Percentiles rank a stretch among this genome's conserved stretches.
Evolutionary conservation across 2,329 filamentous ascomycete genomes (phyloP).

Genomic region (Colletotrichum euphorbiae): DNA sequence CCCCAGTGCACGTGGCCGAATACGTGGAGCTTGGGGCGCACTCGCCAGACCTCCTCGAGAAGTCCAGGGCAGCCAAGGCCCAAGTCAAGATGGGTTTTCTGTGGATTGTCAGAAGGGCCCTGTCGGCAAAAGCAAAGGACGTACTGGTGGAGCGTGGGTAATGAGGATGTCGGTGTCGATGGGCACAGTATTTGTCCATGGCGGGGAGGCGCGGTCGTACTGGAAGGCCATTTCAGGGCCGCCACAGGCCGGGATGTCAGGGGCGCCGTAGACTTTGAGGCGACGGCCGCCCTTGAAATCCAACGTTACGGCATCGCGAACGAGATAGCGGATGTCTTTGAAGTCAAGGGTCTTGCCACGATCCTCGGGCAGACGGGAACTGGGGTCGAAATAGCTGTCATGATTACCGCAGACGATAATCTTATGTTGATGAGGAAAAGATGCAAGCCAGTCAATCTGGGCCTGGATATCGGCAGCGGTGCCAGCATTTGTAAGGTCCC

Average conservation of each 20-base stretch:
- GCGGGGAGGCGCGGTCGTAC: slow-evolving; percentile 73
- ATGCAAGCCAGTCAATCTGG: slow-evolving; percentile 85
- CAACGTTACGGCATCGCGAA: slow-evolving; percentile 74
- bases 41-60: slow-evolving; percentile 78
- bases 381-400: slow-evolving; percentile 84
- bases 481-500: slow-evolving; percentile 83
- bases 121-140: slow-evolving; percentile 21
- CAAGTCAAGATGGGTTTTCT: slow-evolving; percentile 76
- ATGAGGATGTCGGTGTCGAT: slow-evolving; percentile 80
- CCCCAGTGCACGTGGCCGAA: slow-evolving; percentile 89
- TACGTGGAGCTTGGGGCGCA: slow-evolving; percentile 80
- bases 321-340: slow-evolving; percentile 78
- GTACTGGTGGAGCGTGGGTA: slow-evolving; percentile 81
- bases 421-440: slow-evolving; percentile 81
- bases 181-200: slow-evolving; percentile 80
- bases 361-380: slow-evolving; percentile 69
- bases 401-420: slow-evolving; percentile 90
- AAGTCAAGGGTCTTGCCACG: slow-evolving; percentile 70
- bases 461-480: slow-evolving; percentile 79
- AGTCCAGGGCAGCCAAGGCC: slow-evolving; percentile 78
- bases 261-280: slow-evolving; percentile 82
- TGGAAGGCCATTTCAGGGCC: slow-evolving; percentile 81
- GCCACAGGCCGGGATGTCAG: slow-evolving; percentile 83
- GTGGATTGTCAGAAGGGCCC: background rate
- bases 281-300: slow-evolving; percentile 69